These are phyloP conservation scores for Alternaria conjuncta DNA, from an alignment of 2,329 filamentous ascomycete genomes.

Conservation along the genomic window DNA sequence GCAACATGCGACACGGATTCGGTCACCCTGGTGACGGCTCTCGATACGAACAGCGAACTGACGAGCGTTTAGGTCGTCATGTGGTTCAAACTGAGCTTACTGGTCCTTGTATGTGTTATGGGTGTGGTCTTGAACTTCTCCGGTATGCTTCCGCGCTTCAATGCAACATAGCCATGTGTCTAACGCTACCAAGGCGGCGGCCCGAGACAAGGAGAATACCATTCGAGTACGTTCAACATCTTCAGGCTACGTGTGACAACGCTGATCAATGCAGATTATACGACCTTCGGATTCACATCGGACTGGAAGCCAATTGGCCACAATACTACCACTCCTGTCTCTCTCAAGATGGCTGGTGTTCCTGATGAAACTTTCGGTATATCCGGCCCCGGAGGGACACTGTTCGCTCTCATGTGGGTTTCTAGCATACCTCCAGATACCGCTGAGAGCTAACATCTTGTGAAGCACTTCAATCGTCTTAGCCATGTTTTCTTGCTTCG, in stretches of 20 bases:
- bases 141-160: constrained; percentile 8
- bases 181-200: constrained; percentile 12
- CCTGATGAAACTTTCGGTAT: constrained; percentile 27
- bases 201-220: constrained; percentile 14
- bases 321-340: neutral
- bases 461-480: constrained; percentile 35
- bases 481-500: constrained; percentile 43
- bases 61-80: constrained; percentile 27
- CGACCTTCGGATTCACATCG: constrained; percentile 23
- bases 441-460: neutral
- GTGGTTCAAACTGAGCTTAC: constrained; percentile 38
- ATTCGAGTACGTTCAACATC: constrained; percentile 8
- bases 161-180: neutral
- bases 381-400: constrained; percentile 28
- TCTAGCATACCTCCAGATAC: neutral
- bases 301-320: constrained; percentile 36
- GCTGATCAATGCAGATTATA: constrained; percentile 24
- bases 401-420: constrained; percentile 40
- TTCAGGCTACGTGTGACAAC: neutral
- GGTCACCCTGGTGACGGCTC: neutral
- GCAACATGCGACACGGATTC: neutral
- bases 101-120: constrained; percentile 32
- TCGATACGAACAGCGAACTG: neutral
- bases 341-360: constrained; percentile 12
- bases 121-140: constrained; percentile 39